Evolutionary conservation across 2,329 filamentous ascomycete species (phyloP).

Genomic region (Diaporthe velutina): DNA sequence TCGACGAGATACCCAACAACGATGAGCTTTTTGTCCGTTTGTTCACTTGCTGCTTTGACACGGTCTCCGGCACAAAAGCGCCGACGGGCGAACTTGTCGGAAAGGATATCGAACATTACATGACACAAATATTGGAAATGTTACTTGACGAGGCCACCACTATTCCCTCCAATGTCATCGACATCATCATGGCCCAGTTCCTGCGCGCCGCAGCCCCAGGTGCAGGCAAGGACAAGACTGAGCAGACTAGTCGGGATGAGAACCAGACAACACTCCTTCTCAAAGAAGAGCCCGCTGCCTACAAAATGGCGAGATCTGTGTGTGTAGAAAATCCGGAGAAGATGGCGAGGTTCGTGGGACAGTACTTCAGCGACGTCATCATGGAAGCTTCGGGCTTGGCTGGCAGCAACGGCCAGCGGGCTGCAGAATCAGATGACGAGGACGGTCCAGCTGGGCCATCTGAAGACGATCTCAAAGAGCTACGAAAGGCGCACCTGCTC

Average conservation of each 20-base stretch:
- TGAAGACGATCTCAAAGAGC: slow-evolving; percentile 87
- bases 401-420: slow-evolving; percentile 69
- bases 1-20: slow-evolving; percentile 87
- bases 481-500: slow-evolving; percentile 89
- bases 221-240: slow-evolving; percentile 69
- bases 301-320: slow-evolving; percentile 95
- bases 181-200: slow-evolving; percentile 96
- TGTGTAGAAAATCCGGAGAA: slow-evolving; percentile 92
- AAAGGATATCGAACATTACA: slow-evolving; percentile 93
- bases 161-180: slow-evolving; percentile 85
- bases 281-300: slow-evolving; percentile 91
- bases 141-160: slow-evolving; percentile 87
- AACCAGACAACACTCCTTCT: slow-evolving; percentile 87
- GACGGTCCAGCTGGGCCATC: slow-evolving; percentile 73
- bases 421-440: slow-evolving; percentile 75
- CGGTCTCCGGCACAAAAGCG: slow-evolving; percentile 83
- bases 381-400: slow-evolving; percentile 81
- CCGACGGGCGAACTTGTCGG: slow-evolving; percentile 84
- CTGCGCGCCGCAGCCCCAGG: slow-evolving; percentile 84
- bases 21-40: slow-evolving; percentile 84
- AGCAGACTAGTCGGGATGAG: slow-evolving; percentile 71
- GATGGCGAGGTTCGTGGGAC: slow-evolving; percentile 93
- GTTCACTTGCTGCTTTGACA: slow-evolving; percentile 93
- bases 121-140: slow-evolving; percentile 86
- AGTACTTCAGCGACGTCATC: slow-evolving; percentile 98